phyloP scores from a whole-genome alignment of 2,329 filamentous ascomycete genomes.

The Thielaviopsis populi region DNA sequence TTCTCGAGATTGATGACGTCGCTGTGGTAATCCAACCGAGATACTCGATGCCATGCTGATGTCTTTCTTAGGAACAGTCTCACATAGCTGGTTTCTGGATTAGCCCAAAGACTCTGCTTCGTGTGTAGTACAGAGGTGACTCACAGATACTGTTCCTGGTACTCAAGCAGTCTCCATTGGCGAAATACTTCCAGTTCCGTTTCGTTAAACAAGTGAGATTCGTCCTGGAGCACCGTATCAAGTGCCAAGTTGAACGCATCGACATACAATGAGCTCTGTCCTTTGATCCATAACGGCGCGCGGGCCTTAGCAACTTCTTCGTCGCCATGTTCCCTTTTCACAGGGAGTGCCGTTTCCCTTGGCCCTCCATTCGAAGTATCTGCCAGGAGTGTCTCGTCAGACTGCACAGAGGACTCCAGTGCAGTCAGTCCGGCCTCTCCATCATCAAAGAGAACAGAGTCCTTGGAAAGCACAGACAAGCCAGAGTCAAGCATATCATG shows the following conservation, averaged over 20 bases:
- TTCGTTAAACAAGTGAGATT: conserved; percentile 71
- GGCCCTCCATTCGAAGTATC: neutral
- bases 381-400: neutral
- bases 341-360: conserved; percentile 31
- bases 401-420: neutral
- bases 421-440: neutral
- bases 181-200: conserved; percentile 64
- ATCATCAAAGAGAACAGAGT: neutral
- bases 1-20: conserved; percentile 62
- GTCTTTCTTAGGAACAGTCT: conserved; percentile 86
- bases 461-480: neutral
- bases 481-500: neutral
- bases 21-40: conserved; percentile 60
- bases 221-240: conserved; percentile 77
- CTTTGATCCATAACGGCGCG: conserved; percentile 46
- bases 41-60: conserved; percentile 75
- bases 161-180: conserved; percentile 57
- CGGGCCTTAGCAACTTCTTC: neutral
- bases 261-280: conserved; percentile 83
- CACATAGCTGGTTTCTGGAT: conserved; percentile 51
- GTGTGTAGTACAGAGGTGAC: conserved; percentile 21
- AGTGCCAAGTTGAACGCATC: conserved; percentile 92
- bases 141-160: conserved; percentile 83
- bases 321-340: conserved; percentile 55
- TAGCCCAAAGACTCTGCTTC: neutral